Evolutionary conservation across 805 yeast genomes (phyloP), one percentile per base, ranked within the genome.

Genomic region (Torulaspora franciscae): DNA sequence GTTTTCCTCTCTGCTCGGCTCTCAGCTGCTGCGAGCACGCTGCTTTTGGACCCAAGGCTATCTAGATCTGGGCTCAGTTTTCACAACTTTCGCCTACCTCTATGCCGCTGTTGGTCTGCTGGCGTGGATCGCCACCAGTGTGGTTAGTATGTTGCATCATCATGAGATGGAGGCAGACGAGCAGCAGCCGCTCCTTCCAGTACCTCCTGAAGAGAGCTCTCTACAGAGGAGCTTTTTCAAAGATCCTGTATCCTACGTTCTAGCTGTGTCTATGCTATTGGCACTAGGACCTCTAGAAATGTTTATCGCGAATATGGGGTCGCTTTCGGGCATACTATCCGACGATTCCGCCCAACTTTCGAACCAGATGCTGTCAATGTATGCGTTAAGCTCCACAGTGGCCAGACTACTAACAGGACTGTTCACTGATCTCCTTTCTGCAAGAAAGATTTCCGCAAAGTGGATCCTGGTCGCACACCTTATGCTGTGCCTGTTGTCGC

Each of bases 221-320:
- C 29, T 25, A 14, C 55, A 41, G 11, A 43, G 40, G 14, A 53
- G 68, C 51, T 59, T 82, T 36, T 60, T 82, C 37, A 62, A 64
- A 25, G 88, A 83, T 54, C 70, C 71, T 17, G 72, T 83, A 1
- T 77, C 87, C 37, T 81, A 86, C 71, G 47, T 83, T 1, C 65
- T 87, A n/a, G 70, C 85, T 22, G 47, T 74, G 2, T 75, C 88
- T 8, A 72, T 89, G 42, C 70, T 89, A 23, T 65, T 87, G 37
- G 74, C 81, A 27, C 66, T 86, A 23, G 98, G 98, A 0, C 91
- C 96, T 0, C 68, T 86, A 45, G 98, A 90, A 57, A 79, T 87
- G 73, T 88, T 78, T 62, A 79, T 86, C 50, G 85, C 88, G 44
- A 86, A 89, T 59, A 74, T 90, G 74, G 93, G 91, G 1, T 81